Conservation (phyloP, 2,329 filamentous ascomycete species). For the Aspergillus pseudonomiae region DNA sequence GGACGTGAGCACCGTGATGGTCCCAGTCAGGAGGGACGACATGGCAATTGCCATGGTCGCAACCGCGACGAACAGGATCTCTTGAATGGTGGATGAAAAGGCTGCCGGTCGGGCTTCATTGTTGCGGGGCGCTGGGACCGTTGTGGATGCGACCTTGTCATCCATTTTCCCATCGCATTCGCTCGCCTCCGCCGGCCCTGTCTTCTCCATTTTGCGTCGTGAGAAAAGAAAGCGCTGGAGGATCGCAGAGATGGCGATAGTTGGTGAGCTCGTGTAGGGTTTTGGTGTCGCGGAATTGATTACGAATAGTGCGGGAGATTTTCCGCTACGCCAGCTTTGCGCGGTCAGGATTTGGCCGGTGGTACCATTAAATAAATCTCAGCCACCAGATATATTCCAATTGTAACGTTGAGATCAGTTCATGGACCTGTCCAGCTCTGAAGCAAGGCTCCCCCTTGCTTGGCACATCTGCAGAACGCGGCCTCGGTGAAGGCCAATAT, state of each 20-base stretch:
- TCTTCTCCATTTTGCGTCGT: neutral
- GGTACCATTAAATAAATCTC: too few species aligned
- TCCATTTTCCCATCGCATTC: neutral
- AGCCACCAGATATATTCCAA: neutral
- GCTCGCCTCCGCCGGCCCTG: neutral
- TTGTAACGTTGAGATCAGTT: neutral
- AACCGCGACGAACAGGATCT: slow-evolving; percentile 67
- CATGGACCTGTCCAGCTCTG: neutral
- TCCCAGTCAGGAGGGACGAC: slow-evolving; percentile 61
- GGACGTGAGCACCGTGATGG: slow-evolving; percentile 64
- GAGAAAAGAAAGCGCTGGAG: neutral
- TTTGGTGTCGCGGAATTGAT: neutral
- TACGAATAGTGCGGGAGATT: neutral
- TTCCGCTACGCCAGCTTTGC: neutral
- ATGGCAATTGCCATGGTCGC: slow-evolving; percentile 70
- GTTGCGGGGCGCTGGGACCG: neutral
- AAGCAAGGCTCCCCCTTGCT: neutral
- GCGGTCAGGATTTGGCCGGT: neutral
- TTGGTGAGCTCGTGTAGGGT: neutral
- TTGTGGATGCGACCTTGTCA: neutral
- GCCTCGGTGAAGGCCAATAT: too few species aligned
- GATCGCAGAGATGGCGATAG: neutral
- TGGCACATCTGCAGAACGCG: neutral
- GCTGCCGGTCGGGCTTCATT: slow-evolving; percentile 30
- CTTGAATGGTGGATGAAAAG: slow-evolving; percentile 65